Base-by-base conservation (phyloP, 2,329 filamentous ascomycete species). In the Aspergillus cejpii region DNA sequence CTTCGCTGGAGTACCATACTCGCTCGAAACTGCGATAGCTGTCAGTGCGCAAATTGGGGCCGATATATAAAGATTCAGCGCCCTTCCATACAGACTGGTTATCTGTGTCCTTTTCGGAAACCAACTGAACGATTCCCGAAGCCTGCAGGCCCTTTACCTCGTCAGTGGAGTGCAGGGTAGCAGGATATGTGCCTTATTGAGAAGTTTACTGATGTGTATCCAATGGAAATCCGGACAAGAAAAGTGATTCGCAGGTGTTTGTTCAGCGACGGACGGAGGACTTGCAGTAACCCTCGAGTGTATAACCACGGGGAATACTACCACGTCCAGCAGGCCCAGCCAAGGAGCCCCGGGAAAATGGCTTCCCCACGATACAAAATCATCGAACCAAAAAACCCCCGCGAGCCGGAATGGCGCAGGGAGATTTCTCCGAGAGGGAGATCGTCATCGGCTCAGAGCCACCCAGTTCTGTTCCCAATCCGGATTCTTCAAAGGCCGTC, bases 151-250 rank as follows among this genome's bases (percentile, higher is more conserved):
- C 14, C 28, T 23, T 21, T 8, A 24, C 14, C 24, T 19, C 39
- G 21, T 39, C 11, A n/a, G 39, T 37, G 28, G 23, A 27, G 39
- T 42, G 29, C 17, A 36, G 21, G 37, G 29, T 34, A 50, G 23
- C 33, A 17, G 28, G 44, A 34, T 29, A 52, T 51, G 52, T 53
- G 48, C 42, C 41, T 55, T 17, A 41, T 54, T 43, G 44, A 54
- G 19, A 43, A 31, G 27, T 48, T 37, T 28, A 49, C 36, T 24
- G 48, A 53, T 15, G 34, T 53, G 33, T 49, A 47, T 42, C 40
- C 45, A 37, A 49, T 52, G 37, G 50, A 57, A 44, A 42, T 52
- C 26, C 55, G 54, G 41, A 57, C 41, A 28, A 58, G 46, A 49
- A 50, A 50, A 37, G 41, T 52, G 11, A 52, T 53, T 37, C 51